A percentile compares a stretch with the other conserved stretches of the same genome.
These are phyloP conservation scores for Waitea zeae DNA, from an alignment of 1,284 basidiomycete genomes.

Conservation along the genomic window DNA sequence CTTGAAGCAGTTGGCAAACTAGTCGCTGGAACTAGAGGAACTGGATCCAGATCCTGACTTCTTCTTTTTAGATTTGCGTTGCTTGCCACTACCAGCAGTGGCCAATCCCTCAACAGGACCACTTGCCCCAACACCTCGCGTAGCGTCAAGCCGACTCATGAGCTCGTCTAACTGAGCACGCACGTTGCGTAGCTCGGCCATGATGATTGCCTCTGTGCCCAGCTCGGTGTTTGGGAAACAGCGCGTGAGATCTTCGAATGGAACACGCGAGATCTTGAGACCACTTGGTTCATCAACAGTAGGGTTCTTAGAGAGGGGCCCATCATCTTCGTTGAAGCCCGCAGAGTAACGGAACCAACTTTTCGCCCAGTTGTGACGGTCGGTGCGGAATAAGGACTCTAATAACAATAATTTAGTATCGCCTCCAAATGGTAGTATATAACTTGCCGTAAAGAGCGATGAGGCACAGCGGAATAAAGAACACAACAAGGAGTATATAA, in stretches of 20 bases:
- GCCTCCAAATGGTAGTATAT: slow-evolving; percentile 16
- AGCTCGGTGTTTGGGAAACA: slow-evolving; percentile 54
- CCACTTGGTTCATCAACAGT: slow-evolving; percentile 8
- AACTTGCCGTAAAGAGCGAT: slow-evolving; percentile 70
- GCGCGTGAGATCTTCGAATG: slow-evolving; percentile 61
- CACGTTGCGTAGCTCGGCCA: not conserved
- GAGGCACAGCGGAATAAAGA: slow-evolving; percentile 59
- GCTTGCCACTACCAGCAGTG: too few relatives aligned
- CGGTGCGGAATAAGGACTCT: not conserved
- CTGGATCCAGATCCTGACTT: too few relatives aligned
- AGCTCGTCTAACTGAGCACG: not conserved
- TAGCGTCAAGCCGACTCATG: not conserved
- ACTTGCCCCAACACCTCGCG: too few relatives aligned
- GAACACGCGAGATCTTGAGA: slow-evolving; percentile 53
- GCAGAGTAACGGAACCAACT: slow-evolving; percentile 33
- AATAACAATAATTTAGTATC: not conserved
- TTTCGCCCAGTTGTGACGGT: slow-evolving; percentile 37
- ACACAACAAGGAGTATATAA: slow-evolving; percentile 57
- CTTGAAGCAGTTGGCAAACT: too few relatives aligned
- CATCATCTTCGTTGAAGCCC: slow-evolving; percentile 7
- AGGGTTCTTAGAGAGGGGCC: slow-evolving; percentile 5
- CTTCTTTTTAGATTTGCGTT: too few relatives aligned
- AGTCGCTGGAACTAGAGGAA: too few relatives aligned
- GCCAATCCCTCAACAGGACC: too few relatives aligned
- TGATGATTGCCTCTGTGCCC: not conserved